phyloP scores from a whole-genome alignment of 2,329 filamentous ascomycete species.

The Colletotrichum somersetense region DNA sequence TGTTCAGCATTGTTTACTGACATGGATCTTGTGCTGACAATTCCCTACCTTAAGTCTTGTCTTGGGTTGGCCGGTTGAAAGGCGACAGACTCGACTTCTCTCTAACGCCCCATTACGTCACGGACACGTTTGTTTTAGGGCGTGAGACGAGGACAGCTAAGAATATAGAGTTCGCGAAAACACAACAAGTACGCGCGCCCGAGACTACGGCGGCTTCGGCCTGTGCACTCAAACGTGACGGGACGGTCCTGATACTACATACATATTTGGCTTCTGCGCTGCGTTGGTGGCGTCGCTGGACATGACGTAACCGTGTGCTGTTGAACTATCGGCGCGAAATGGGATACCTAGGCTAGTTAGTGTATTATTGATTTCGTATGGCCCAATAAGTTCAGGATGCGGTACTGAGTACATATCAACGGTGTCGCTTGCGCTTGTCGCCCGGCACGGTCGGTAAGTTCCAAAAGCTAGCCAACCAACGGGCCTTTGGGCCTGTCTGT shows the following conservation, averaged over 20 bases:
- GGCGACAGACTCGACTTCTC: background rate
- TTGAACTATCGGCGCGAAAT: conserved; percentile 20
- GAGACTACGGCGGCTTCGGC: conserved; percentile 17
- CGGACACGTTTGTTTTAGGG: conserved; percentile 26
- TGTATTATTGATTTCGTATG: background rate
- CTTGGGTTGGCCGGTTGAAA: background rate
- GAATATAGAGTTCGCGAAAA: conserved; percentile 36
- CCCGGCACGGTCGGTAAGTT: conserved; percentile 27
- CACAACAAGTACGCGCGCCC: conserved; percentile 18
- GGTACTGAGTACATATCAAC: background rate
- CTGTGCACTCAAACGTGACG: conserved; percentile 1
- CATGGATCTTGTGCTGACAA: background rate
- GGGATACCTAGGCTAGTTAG: background rate
- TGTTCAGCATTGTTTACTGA: background rate
- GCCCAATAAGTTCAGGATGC: conserved; percentile 11
- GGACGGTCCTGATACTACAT: conserved; percentile 7
- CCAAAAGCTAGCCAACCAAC: conserved; percentile 9
- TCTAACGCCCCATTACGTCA: conserved; percentile 33
- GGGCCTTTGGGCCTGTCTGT: background rate
- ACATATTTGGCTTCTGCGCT: conserved; percentile 11
- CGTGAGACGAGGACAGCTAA: conserved; percentile 33
- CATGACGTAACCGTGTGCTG: conserved; percentile 39
- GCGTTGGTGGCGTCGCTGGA: conserved; percentile 33
- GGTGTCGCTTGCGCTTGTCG: conserved; percentile 1
- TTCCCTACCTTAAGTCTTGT: background rate